Percentiles rank a stretch among this genome's conserved stretches.
Conservation (phyloP, 2,329 filamentous ascomycete species). For the Colletotrichum sp. region DNA sequence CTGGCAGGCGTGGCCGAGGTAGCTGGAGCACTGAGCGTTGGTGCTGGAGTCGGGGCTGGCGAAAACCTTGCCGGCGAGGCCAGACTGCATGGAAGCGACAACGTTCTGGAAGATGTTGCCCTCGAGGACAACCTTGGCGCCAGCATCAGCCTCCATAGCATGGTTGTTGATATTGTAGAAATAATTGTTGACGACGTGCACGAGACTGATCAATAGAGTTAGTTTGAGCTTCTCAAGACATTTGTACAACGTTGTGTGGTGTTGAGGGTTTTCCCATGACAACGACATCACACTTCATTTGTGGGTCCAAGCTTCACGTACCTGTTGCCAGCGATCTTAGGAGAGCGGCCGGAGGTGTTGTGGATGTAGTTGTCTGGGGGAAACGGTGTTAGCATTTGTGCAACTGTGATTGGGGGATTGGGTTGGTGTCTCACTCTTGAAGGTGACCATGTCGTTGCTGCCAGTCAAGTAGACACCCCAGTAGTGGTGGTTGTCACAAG, state of each 20-base stretch:
- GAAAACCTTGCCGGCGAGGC: constrained; percentile 36
- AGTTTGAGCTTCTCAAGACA: too few relatives aligned
- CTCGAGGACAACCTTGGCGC: constrained; percentile 52
- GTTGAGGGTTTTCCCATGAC: too few relatives aligned
- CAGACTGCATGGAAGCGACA: constrained; percentile 40
- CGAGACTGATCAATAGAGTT: too few relatives aligned
- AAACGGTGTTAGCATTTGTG: neutral
- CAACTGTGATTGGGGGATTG: neutral
- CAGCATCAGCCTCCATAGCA: constrained; percentile 52
- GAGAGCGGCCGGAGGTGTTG: constrained; percentile 60
- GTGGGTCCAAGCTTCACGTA: too few relatives aligned
- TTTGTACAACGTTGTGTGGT: too few relatives aligned
- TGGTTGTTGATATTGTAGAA: too few relatives aligned
- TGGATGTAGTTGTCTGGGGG: constrained; percentile 59
- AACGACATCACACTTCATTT: too few relatives aligned
- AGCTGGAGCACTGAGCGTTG: constrained; percentile 44
- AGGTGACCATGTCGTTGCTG: constrained; percentile 59
- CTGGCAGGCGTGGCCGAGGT: constrained; percentile 55
- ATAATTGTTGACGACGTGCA: too few relatives aligned
- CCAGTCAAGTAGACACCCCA: constrained; percentile 64
- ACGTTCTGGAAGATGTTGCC: constrained; percentile 65
- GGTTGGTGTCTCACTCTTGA: constrained; percentile 33
- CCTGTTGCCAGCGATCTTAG: constrained; percentile 59
- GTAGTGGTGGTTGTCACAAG: constrained; percentile 65
- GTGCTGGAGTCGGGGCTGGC: constrained; percentile 32